Evolutionary conservation across 129 eudicot genomes (phyloP), one percentile per base, ranked within the genome.

Genomic region (Saposhnikovia divaricata): DNA sequence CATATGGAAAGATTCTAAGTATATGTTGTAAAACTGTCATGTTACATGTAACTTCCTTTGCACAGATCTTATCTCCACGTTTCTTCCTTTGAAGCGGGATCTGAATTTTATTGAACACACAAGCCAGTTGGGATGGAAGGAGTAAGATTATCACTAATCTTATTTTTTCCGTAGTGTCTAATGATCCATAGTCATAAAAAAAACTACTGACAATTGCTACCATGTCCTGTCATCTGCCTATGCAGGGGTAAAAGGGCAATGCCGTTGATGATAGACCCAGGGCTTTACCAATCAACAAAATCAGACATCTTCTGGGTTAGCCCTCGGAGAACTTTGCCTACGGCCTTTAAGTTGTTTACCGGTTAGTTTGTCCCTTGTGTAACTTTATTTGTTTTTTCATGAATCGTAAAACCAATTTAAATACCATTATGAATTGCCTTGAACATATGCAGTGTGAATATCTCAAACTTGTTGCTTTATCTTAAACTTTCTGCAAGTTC

Each of bases 191-290:
- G 25, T 73, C 37, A 53, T 40, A 39, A n/a, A 23, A 42, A 63
- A 51, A 27, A 43, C 48, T 9, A 68, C n/a, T 51, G 21, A 13
- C 43, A 77, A 75, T 48, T 75, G 43, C 70, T 63, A 28, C n/a
- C 76, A 53, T 72, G 69, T 81, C 78, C 82, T 44, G 39, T 81
- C 80, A 81, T 59, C 28, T 57, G 9, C 68, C 31, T 73, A 72
- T 85, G 82, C 90, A 93, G 98, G 85, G 86, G 43, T 63, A 86
- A 90, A 80, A 88, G 98, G 80, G 98, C 96, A 40, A 91, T 84
- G 96, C 98, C 98, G 6, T 65, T 93, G 83, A 89, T 93, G 63
- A 72, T 91, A 80, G 97, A 93, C 73, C 98, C 98, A 34, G 98
- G 98, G 78, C 87, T 93, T 66, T 93, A 93, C 75, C 87, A 87